Evolutionary conservation across 441 rosid species (phyloP).

Genomic region (Arabidopsis lyrata): DNA sequence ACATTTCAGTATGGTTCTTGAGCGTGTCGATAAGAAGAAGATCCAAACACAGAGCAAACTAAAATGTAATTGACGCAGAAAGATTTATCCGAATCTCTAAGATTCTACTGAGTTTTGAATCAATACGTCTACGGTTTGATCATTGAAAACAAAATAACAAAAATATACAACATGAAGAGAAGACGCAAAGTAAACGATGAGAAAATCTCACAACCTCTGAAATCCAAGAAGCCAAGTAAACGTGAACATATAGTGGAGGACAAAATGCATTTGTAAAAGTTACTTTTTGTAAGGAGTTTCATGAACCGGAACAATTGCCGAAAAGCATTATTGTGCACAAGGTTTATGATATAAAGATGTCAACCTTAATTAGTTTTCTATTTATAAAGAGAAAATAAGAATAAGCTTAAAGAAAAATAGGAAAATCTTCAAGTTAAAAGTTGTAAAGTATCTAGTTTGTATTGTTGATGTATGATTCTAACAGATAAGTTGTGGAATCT

Average conservation of each 20-base stretch:
- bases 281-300: no score
- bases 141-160: no score
- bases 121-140: not conserved
- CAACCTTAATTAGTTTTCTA: not conserved
- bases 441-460: no score
- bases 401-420: no score
- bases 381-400: no score
- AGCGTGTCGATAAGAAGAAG: not conserved
- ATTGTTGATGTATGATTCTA: no score
- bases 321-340: no score
- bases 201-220: not conserved
- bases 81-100: not conserved
- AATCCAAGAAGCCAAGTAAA: not conserved
- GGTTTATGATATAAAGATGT: not conserved
- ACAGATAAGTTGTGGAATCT: no score
- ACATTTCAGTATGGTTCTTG: slow-evolving; percentile 35
- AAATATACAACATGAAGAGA: not conserved
- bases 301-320: no score
- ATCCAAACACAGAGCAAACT: no score
- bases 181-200: not conserved
- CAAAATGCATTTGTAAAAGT: not conserved
- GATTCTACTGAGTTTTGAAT: not conserved
- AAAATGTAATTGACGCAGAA: not conserved
- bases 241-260: not conserved
- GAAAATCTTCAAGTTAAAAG: no score